Percentiles rank a stretch among this genome's conserved stretches.
Evolutionary conservation across 371 early-diverging fungal species (phyloP).

Genomic region (Mucor mucedo): DNA sequence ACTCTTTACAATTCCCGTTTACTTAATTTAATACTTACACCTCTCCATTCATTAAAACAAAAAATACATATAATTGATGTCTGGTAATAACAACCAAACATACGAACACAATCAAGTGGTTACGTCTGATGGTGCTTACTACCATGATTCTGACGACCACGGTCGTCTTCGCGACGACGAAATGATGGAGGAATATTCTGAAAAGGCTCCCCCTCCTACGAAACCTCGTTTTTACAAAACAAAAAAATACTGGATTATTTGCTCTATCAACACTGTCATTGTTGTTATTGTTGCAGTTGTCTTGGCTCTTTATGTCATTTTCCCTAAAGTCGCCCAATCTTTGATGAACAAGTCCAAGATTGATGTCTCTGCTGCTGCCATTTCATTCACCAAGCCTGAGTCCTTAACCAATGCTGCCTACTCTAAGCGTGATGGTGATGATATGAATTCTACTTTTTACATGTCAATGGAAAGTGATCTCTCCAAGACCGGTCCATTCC

Average conservation of each 20-base stretch:
- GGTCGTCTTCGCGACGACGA: conserved; percentile 20
- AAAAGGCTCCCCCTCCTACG: conserved; percentile 48
- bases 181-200: conserved; percentile 51
- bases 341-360: conserved; percentile 59
- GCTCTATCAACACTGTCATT: conserved; percentile 53
- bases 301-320: conserved; percentile 57
- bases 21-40: not conserved
- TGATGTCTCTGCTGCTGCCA: conserved; percentile 52
- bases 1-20: not conserved
- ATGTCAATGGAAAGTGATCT: conserved; percentile 58
- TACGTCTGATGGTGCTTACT: conserved; percentile 8
- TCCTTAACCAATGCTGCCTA: conserved; percentile 17
- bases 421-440: conserved; percentile 38
- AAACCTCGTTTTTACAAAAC: conserved; percentile 56
- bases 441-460: conserved; percentile 45
- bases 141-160: conserved; percentile 13
- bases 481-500: conserved; percentile 64
- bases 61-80: not conserved
- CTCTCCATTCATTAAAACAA: conserved; percentile 11
- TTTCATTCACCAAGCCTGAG: conserved; percentile 48
- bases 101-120: conserved; percentile 21
- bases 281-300: conserved; percentile 56
- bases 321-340: conserved; percentile 66
- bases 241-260: conserved; percentile 64
- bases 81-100: conserved; percentile 13